phyloP scores from a whole-genome alignment of 2,329 filamentous ascomycete species.

The Sordariomycetes sp. region DNA sequence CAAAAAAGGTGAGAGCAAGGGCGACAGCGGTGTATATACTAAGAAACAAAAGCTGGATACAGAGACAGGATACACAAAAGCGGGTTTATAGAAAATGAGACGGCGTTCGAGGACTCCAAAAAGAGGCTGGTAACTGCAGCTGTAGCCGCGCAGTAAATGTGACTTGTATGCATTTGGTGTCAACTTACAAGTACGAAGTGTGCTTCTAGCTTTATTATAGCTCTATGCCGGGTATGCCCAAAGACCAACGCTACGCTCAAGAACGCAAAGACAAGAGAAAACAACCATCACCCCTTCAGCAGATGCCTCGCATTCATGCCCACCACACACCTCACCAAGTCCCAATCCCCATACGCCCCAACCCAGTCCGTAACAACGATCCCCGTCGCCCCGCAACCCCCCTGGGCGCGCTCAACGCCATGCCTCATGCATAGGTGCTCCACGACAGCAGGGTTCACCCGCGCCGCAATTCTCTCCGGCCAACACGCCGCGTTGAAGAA shows the following conservation, averaged over 20 bases:
- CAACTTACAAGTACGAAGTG: neutral
- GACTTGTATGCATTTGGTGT: neutral
- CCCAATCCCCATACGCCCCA: conserved; percentile 79
- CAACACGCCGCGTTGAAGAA: conserved; percentile 90
- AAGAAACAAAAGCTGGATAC: neutral
- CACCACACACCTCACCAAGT: conserved; percentile 75
- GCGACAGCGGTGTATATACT: neutral
- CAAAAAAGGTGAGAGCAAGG: neutral
- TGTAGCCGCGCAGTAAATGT: neutral
- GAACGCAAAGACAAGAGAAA: neutral
- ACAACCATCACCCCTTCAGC: conserved; percentile 19
- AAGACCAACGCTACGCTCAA: neutral
- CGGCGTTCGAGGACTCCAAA: neutral
- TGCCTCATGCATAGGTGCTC: conserved; percentile 52
- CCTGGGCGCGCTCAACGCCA: conserved; percentile 38
- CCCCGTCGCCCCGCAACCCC: conserved; percentile 56
- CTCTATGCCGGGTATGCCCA: neutral
- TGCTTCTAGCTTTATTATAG: neutral
- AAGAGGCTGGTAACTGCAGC: neutral
- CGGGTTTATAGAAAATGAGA: neutral
- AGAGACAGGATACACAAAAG: neutral
- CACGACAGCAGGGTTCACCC: conserved; percentile 68
- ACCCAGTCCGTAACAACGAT: conserved; percentile 94
- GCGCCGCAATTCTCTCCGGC: conserved; percentile 84
- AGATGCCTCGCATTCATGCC: conserved; percentile 75